Evolutionary conservation across 176 grass and related monocot species (phyloP).

Genomic region (Tillandsia fasciculata): DNA sequence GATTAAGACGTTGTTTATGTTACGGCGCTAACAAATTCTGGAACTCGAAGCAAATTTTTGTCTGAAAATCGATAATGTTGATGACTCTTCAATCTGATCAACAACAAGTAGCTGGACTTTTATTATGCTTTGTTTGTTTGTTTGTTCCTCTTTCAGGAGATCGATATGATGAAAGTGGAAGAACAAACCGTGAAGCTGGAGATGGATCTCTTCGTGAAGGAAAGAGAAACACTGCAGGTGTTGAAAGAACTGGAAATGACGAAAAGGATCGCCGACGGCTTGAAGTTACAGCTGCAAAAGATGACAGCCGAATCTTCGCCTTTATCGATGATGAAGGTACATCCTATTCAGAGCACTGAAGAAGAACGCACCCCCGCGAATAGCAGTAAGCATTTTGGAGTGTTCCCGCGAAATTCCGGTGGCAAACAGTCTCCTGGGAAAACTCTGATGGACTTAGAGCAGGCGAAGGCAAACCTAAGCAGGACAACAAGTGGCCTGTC

Average conservation of each 20-base stretch:
- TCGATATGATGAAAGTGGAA: slow-evolving; percentile 92
- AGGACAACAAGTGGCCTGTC: slow-evolving; percentile 26
- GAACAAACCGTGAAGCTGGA: slow-evolving; percentile 90
- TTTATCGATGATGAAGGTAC: background rate
- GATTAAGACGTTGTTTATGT: no score
- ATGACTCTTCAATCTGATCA: no score
- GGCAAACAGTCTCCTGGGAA: slow-evolving; percentile 31
- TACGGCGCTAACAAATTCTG: no score
- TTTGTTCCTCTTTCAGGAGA: slow-evolving; percentile 43
- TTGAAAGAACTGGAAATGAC: slow-evolving; percentile 72
- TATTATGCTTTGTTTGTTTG: no score
- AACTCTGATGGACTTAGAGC: slow-evolving; percentile 72
- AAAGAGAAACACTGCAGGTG: slow-evolving; percentile 81
- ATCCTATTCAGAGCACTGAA: slow-evolving; percentile 21
- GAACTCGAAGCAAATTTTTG: no score
- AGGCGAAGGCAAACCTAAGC: slow-evolving; percentile 75
- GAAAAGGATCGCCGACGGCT: slow-evolving; percentile 51
- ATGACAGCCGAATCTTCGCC: slow-evolving; percentile 16
- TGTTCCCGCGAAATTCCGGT: slow-evolving; percentile 22
- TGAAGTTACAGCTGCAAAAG: slow-evolving; percentile 57
- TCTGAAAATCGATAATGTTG: no score
- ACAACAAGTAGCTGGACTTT: no score
- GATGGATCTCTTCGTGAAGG: slow-evolving; percentile 95
- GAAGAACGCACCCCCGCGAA: slow-evolving; percentile 15
- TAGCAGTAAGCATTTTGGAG: slow-evolving; percentile 3